Evolutionary conservation across 164 flowering plant species (phyloP).

Genomic region (Vitis rotundifolia): DNA sequence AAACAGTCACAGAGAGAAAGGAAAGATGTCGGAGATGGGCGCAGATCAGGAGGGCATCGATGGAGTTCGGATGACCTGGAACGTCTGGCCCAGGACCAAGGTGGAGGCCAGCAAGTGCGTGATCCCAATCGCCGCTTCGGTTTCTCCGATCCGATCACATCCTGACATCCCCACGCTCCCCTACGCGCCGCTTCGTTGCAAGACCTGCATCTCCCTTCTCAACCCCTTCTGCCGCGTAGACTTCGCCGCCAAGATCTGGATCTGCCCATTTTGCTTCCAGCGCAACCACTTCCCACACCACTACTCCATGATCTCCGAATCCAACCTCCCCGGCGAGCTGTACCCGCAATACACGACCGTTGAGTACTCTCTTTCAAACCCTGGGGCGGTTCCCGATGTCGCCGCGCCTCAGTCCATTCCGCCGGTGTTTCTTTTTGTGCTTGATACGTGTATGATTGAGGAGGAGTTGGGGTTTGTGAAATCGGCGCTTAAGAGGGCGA

Average conservation of each 20-base stretch:
- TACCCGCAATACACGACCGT: slow-evolving; percentile 76
- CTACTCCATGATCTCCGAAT: slow-evolving; percentile 62
- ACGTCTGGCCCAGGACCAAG: slow-evolving; percentile 86
- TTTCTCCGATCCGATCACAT: slow-evolving; percentile 78
- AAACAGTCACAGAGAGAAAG: not conserved
- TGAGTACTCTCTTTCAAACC: slow-evolving; percentile 38
- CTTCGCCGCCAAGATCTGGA: slow-evolving; percentile 84
- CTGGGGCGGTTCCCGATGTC: no score
- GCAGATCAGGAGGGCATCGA: slow-evolving; percentile 77
- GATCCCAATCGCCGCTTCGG: slow-evolving; percentile 81
- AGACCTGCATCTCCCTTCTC: slow-evolving; percentile 63
- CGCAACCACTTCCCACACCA: slow-evolving; percentile 87
- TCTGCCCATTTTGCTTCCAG: slow-evolving; percentile 88
- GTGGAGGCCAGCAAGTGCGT: slow-evolving; percentile 94
- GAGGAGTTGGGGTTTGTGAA: slow-evolving; percentile 84
- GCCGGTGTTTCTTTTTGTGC: slow-evolving; percentile 74
- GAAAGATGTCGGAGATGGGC: slow-evolving; percentile 57
- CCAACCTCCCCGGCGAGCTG: slow-evolving; percentile 87
- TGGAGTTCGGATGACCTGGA: slow-evolving; percentile 95
- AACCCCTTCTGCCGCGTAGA: slow-evolving; percentile 76
- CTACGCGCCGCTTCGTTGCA: slow-evolving; percentile 83
- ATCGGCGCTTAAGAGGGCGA: slow-evolving; percentile 68
- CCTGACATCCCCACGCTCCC: slow-evolving; percentile 72
- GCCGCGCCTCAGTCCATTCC: slow-evolving; percentile 12
- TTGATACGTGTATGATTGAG: slow-evolving; percentile 85